These are phyloP conservation scores for Cercospora janseana DNA, from an alignment of 2,329 filamentous ascomycete genomes.

Conservation along the genomic window DNA sequence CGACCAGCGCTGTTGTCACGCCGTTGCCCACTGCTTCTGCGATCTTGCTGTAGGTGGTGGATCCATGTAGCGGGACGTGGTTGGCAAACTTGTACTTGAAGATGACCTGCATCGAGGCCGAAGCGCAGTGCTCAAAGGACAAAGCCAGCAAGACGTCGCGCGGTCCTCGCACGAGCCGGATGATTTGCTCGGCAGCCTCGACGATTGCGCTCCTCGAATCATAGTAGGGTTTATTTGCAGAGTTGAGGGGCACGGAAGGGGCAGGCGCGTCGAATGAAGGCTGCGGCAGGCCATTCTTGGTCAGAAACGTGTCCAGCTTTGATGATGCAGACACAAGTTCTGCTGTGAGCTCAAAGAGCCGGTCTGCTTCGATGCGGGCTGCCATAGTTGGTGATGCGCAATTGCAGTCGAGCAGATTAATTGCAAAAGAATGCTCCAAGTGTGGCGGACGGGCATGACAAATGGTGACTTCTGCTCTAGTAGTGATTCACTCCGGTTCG, in stretches of 20 bases:
- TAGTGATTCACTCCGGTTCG: neutral
- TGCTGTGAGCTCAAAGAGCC: slow-evolving; percentile 16
- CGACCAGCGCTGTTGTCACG: slow-evolving; percentile 22
- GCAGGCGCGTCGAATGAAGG: slow-evolving; percentile 11
- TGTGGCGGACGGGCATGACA: no score
- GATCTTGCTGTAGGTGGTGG: slow-evolving; percentile 14
- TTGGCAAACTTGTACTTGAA: slow-evolving; percentile 14
- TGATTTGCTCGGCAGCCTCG: slow-evolving; percentile 16
- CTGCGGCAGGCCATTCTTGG: slow-evolving; percentile 8
- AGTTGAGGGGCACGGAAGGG: slow-evolving; percentile 5
- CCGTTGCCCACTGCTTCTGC: slow-evolving; percentile 10
- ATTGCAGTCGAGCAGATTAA: neutral
- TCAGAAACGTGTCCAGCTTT: slow-evolving; percentile 10
- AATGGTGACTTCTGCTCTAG: no score
- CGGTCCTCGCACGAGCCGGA: slow-evolving; percentile 15
- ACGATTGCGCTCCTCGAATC: slow-evolving; percentile 16
- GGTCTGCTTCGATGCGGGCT: slow-evolving; percentile 9
- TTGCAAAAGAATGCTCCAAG: no score
- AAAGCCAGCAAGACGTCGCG: slow-evolving; percentile 9
- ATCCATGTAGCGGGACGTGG: slow-evolving; percentile 13
- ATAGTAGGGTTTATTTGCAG: slow-evolving; percentile 11
- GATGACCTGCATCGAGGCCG: slow-evolving; percentile 10
- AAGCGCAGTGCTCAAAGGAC: slow-evolving; percentile 14
- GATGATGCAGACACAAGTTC: slow-evolving; percentile 12
- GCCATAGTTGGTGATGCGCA: neutral